These are phyloP conservation scores for Oryza glumipatula DNA, from an alignment of 176 grass and related monocot genomes.

Conservation along the genomic window DNA sequence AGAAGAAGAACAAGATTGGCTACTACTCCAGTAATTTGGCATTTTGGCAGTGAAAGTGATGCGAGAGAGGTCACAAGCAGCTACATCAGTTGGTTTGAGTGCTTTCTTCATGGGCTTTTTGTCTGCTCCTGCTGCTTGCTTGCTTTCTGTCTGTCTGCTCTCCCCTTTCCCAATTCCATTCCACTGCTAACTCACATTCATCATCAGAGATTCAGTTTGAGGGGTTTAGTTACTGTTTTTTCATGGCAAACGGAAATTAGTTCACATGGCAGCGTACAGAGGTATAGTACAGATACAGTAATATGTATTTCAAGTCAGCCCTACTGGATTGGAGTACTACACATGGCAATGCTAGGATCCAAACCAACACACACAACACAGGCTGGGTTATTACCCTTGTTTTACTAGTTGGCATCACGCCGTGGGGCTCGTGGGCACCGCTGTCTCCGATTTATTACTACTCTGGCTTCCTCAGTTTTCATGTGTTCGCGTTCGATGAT, in stretches of 20 bases:
- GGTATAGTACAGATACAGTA: background rate
- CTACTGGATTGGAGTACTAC: background rate
- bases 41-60: background rate
- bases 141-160: constrained; percentile 1
- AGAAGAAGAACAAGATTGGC: background rate
- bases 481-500: background rate
- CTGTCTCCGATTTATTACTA: background rate
- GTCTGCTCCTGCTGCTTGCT: constrained; percentile 20
- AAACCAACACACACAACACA: background rate
- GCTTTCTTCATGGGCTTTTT: constrained; percentile 40
- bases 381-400: background rate
- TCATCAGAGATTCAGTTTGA: too few species aligned
- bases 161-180: background rate
- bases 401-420: too few species aligned
- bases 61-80: background rate
- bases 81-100: background rate
- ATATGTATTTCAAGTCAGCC: background rate
- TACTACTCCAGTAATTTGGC: background rate
- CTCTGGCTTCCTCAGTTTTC: background rate
- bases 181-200: background rate
- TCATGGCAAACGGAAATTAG: background rate
- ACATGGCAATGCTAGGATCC: background rate
- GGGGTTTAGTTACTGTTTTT: background rate
- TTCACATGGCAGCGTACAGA: background rate
- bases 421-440: background rate